These are phyloP conservation scores for Groenewaldozyma auringiensis DNA, from an alignment of 1,139 yeast genomes.

Conservation along the genomic window DNA sequence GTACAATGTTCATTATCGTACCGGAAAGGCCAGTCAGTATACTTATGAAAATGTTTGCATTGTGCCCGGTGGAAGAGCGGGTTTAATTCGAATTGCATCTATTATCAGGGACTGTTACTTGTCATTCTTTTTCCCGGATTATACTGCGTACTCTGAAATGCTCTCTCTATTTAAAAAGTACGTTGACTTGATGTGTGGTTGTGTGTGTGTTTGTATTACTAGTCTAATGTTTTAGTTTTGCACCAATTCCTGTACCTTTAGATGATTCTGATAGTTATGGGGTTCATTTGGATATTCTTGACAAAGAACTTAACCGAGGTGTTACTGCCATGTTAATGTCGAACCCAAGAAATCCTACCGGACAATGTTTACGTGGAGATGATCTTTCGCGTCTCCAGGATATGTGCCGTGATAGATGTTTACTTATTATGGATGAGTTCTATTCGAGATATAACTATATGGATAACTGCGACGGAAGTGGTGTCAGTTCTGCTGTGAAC, in stretches of 20 bases:
- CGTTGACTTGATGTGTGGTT: constrained; percentile 2
- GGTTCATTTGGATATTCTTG: constrained; percentile 49
- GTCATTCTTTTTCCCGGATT: constrained; percentile 59
- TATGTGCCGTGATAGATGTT: constrained; percentile 50
- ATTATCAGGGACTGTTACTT: constrained; percentile 55
- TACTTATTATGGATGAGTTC: constrained; percentile 62
- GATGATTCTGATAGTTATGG: constrained; percentile 54
- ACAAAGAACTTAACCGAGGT: constrained; percentile 52
- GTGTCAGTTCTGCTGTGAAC: constrained; percentile 48
- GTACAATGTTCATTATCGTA: constrained; percentile 52
- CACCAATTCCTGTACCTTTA: constrained; percentile 62
- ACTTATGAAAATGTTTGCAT: constrained; percentile 56
- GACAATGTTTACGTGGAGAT: constrained; percentile 46
- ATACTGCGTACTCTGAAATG: constrained; percentile 70
- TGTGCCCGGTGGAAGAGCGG: constrained; percentile 68
- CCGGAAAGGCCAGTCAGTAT: constrained; percentile 45
- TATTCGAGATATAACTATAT: constrained; percentile 58
- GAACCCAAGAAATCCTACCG: constrained; percentile 64
- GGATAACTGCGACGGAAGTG: constrained; percentile 50
- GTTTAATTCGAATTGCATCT: constrained; percentile 59
- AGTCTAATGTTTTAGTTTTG: constrained; percentile 29
- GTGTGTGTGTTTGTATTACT: neutral
- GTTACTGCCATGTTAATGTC: constrained; percentile 52
- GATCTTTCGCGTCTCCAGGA: constrained; percentile 49
- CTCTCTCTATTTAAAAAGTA: constrained; percentile 52